Evolutionary conservation across 495 filamentous ascomycete species (phyloP).

Genomic region (Podospora pseudoanserina): DNA sequence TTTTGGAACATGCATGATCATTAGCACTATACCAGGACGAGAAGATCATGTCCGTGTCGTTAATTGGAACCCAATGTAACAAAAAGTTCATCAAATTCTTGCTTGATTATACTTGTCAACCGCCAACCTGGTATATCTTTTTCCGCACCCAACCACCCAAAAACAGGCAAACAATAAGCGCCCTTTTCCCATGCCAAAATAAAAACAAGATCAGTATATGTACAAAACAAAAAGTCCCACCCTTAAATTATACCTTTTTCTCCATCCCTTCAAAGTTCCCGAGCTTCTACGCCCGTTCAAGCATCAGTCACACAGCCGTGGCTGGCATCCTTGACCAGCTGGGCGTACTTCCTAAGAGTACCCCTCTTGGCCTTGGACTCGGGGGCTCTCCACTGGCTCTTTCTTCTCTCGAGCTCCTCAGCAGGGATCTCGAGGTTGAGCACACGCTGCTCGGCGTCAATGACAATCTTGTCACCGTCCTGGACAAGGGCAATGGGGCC

Average conservation of each 20-base stretch:
- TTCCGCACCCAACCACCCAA: slow-evolving; percentile 13
- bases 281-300: not conserved
- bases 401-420: slow-evolving; percentile 61
- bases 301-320: slow-evolving; percentile 77
- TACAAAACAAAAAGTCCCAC: slow-evolving; percentile 5
- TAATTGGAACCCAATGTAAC: not conserved
- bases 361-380: slow-evolving; percentile 64
- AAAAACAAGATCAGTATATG: slow-evolving; percentile 16
- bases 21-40: not conserved
- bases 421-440: slow-evolving; percentile 58
- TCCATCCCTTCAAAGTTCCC: not conserved
- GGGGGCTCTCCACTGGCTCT: slow-evolving; percentile 61
- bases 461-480: slow-evolving; percentile 66
- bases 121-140: slow-evolving; percentile 13
- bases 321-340: slow-evolving; percentile 67
- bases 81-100: not conserved
- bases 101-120: slow-evolving; percentile 3
- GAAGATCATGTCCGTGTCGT: not conserved
- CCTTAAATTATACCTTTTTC: not conserved
- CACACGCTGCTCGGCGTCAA: slow-evolving; percentile 64
- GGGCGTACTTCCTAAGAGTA: slow-evolving; percentile 73
- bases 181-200: slow-evolving; percentile 14
- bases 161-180: slow-evolving; percentile 4
- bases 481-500: slow-evolving; percentile 65
- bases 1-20: not conserved